These are phyloP conservation scores for Cantharellus anzutake DNA, from an alignment of 768 basidiomycete genomes.

Conservation along the genomic window DNA sequence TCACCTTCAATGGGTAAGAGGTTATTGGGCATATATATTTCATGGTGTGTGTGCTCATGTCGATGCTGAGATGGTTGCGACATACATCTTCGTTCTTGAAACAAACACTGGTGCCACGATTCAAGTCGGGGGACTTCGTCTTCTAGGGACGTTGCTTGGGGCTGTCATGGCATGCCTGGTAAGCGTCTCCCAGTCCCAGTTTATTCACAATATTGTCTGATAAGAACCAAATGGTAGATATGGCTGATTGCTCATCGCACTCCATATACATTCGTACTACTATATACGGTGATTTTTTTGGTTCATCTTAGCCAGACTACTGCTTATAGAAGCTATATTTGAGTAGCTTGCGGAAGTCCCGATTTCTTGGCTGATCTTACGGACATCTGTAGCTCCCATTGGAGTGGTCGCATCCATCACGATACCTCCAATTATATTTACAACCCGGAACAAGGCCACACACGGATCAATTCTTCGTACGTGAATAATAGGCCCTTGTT, in stretches of 20 bases:
- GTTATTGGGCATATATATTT: not conserved
- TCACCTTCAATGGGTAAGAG: conserved; percentile 28
- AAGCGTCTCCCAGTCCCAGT: conserved; percentile 2
- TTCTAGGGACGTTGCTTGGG: conserved; percentile 20
- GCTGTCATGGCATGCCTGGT: conserved; percentile 20
- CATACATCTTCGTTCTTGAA: conserved; percentile 32
- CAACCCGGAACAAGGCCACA: conserved; percentile 16
- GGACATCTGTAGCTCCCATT: not conserved
- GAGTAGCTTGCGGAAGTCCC: conserved; percentile 25
- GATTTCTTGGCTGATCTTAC: conserved; percentile 26
- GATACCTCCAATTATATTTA: conserved; percentile 24
- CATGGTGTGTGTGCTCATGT: not conserved
- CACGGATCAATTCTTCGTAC: conserved; percentile 7
- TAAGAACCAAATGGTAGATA: too few relatives aligned
- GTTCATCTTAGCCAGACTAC: not conserved
- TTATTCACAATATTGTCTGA: too few relatives aligned
- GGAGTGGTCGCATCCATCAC: conserved; percentile 21
- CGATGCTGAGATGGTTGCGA: conserved; percentile 17
- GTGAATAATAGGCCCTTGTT: conserved; percentile 14
- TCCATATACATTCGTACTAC: too few relatives aligned
- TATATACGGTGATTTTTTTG: not conserved
- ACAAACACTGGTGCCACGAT: conserved; percentile 34
- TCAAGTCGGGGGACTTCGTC: conserved; percentile 19
- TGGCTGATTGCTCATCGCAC: too few relatives aligned
- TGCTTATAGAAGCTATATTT: not conserved